Base-by-base conservation (phyloP, 2,329 filamentous ascomycete species). In the Sporothrix humicola region DNA sequence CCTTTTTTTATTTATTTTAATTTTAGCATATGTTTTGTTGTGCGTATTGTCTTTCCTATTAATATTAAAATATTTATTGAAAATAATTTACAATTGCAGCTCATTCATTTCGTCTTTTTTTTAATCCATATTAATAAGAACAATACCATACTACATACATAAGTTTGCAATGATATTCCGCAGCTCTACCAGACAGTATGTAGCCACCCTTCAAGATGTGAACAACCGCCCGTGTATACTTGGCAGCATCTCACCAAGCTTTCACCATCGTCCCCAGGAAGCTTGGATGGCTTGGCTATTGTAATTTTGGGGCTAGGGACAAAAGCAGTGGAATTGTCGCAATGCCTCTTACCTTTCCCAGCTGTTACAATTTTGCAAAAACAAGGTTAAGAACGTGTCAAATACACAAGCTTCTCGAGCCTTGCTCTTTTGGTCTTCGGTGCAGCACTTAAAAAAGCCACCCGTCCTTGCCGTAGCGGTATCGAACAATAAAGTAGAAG, bases 381-480 rank as follows among this genome's bases (percentile, higher is more conserved):
- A 8, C 15, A 58, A 17, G 23, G 23, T 26, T 15, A 23, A 59
- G 37, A 59, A 37, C 56, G 56, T 59, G 56, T 37, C 12, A 59
- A 59, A 31, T 15, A 13, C 15, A 59, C 31, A 59, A 37, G 2
- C 23, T 13, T 12, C 37, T 42, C 37, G 23, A 26, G 46, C 66
- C 48, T 56, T 42, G 31, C 66, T 56, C 48, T 44, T 69, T 69
- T 69, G 66, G 65, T 12, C 50, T 15, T 69, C 66, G 66, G 65
- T 69, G 46, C 65, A 69, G 63, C 8, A 17, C 46, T 48, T 48
- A 54, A 46, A 69, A 44, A 56, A 56, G 48, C 66, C 66, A 69
- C 26, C 31, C 48, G 50, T 23, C 50, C 56, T 65, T 61, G 59
- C 59, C 31, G 37, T 20, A 63, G 59, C 10, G 31, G 59, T 10